Evolutionary conservation across 1,139 yeast genomes (phyloP), one percentile per base, ranked within the genome.

Genomic region (Diutina pseudorugosa): DNA sequence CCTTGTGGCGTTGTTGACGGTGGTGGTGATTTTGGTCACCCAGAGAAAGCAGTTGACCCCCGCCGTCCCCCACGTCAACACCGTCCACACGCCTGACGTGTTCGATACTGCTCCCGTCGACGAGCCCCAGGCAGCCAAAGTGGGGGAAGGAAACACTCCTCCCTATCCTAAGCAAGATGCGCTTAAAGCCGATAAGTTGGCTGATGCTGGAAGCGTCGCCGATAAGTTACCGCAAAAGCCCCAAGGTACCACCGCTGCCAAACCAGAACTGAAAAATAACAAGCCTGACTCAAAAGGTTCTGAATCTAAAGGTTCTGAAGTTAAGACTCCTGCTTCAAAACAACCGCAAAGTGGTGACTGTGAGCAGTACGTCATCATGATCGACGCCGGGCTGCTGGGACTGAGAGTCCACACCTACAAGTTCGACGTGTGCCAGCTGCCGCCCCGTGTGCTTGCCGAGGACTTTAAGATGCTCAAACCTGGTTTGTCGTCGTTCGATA

Each of bases 361-460:
- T 23, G 41, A 19, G 23, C 71, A 71, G 50, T 75, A 62, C 57
- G 97, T 91, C 41, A 79, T 93, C 30, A 89, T 93, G 96, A 75
- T 93, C 52, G 98, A 93, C 70, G 98, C 98, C 2, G 98, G 98
- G 14, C 89, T 97, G 2, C 85, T 96, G 7, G 98, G 98, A 36
- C 90, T 97, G 25, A 83, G 98, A 66, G 88, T 93, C 41, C 98
- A 93, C 66, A 85, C 93, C 41, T 93, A 93, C 69, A 83, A 86
- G 63, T 93, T 93, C 70, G 87, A 89, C 70, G 82, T 89, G 53
- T 90, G 98, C 64, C 72, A 76, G 53, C 74, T 85, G 50, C 93
- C 95, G 54, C 98, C 98, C 43, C 74, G 69, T 55, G 80, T 94
- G 58, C 69, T 89, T 54, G 72, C 77, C 51, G 99, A 93, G 70